Base-by-base conservation (phyloP, 345 rosid species). In the Litchi chinensis region DNA sequence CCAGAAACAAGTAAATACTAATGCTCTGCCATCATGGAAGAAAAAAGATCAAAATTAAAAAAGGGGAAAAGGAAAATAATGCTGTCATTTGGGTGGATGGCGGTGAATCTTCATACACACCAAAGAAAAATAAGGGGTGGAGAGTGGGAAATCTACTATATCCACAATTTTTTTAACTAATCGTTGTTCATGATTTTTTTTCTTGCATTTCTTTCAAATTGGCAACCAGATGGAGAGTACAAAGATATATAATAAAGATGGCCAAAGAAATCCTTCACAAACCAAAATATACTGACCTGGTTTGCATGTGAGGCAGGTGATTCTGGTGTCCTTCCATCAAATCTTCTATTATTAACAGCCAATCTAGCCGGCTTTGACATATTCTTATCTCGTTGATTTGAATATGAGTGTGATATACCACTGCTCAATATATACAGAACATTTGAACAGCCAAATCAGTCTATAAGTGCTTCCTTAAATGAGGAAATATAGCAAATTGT, bases 351-450 rank as follows among this genome's bases (percentile, higher is more conserved):
- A 81, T 90, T 90, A 65, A 94, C 90, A 79, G 91, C 91, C 76
- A 95, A 95, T 82, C 80, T 92, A 70, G 97, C 90, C 85, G 92
- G 85, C 83, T 92, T 91, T 43, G 93, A 84, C 73, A 96, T 50
- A 72, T 84, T 87, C 87, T 87, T 94, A 73, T 94, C 93, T 73
- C 94, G 86, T 78, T 81, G 91, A 85, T 74, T 90, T 76, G 99
- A 83, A 79, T 77, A 93, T 15, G 98, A 89, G 28, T 89, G 91
- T 26, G 98, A 94, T 40, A 88, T 79, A 68, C 92, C 82, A 50
- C 93, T 90, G 92, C 68, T 24, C 52, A 74, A 65, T 40, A 79
- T 10, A 70, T 71, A 77, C 62, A 80, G 24, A 78, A 57, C 39
- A 43, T 50, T 62, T 48, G 26, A 73, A 75, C 77, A 28, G 44